Evolutionary conservation across 1,139 yeast genomes (phyloP), one percentile per base, ranked within the genome.

Genomic region (Suhomyces panamericanus): DNA sequence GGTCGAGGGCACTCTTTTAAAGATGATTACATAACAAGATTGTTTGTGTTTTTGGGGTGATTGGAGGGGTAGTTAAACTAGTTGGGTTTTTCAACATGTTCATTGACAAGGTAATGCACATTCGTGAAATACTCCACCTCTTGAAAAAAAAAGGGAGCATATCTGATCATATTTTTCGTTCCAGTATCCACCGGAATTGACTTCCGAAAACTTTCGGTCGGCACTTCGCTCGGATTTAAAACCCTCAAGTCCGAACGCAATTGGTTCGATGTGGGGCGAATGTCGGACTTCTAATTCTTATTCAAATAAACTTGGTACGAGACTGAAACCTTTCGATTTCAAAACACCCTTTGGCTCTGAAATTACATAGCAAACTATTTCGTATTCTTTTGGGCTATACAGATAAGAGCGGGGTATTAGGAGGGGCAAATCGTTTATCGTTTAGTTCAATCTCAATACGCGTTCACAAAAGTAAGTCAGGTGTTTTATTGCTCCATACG

Each of bases 391-490:
- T 30, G 32, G 32, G 32, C 32, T 13, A 13, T 24, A 6, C 20
- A 24, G 39, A 35, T 31, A 16, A 22, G n/a, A 15, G 43, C 29
- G 43, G 43, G 43, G 43, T 27, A n/a, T 7, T 4, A 24, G 12
- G 43, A 24, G 43, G 43, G 43, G 39, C 36, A 34, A n/a, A 9
- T 10, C 24, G 36, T 24, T 34, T 34, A 34, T 34, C 36, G 22
- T 34, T 34, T 32, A 20, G 13, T 28, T 30, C 3, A 30, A 30
- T 13, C 10, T 13, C 15, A 30, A 17, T 6, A 20, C 24, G 24
- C 24, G 24, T 20, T 20, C 24, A 20, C 8, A 20, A 17, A 20
- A 6, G 2, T 20, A 30, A 30, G 32, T 13, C 15, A 13, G 28
- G 22, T 13, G 13, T 8, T 13, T 32, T 24, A 9, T 16, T 35